Conservation (phyloP, 352 stramenopile species). For the Peronospora tabacina region DNA sequence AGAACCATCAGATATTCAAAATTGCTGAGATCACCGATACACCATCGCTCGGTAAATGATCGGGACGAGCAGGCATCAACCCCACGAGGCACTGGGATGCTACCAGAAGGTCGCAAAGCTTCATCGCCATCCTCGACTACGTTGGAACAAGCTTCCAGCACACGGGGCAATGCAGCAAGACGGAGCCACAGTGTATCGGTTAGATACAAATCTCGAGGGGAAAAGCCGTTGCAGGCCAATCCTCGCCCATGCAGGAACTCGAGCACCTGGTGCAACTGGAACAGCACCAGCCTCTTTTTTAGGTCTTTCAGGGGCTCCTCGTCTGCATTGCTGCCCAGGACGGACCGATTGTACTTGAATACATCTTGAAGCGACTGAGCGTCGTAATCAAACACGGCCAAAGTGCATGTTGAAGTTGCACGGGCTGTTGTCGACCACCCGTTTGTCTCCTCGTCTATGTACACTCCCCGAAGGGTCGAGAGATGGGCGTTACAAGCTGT, state of each 20-base stretch:
- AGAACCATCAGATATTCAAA: slow-evolving; percentile 92
- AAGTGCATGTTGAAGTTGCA: slow-evolving; percentile 18
- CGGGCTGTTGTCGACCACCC: neutral
- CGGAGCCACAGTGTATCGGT: slow-evolving; percentile 46
- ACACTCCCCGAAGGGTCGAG: slow-evolving; percentile 33
- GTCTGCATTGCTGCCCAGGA: slow-evolving; percentile 32
- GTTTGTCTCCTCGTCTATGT: slow-evolving; percentile 1
- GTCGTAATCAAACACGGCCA: slow-evolving; percentile 66
- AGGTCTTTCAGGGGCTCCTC: slow-evolving; percentile 34
- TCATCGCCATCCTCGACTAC: neutral
- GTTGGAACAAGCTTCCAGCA: slow-evolving; percentile 6
- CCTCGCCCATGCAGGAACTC: slow-evolving; percentile 38
- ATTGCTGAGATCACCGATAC: slow-evolving; percentile 82
- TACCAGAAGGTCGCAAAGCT: neutral
- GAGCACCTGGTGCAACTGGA: slow-evolving; percentile 46
- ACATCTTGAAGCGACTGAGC: slow-evolving; percentile 57
- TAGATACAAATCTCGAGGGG: slow-evolving; percentile 36
- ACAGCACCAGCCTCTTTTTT: slow-evolving; percentile 64
- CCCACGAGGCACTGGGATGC: slow-evolving; percentile 4
- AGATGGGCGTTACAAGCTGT: slow-evolving; percentile 27
- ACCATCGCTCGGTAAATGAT: slow-evolving; percentile 85
- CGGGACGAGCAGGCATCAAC: slow-evolving; percentile 17
- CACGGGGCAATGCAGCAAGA: slow-evolving; percentile 33
- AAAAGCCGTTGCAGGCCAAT: slow-evolving; percentile 38
- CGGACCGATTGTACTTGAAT: slow-evolving; percentile 58